Base-by-base conservation (phyloP, 305 asterid species). In the Fraxinus xanthoxyloides region DNA sequence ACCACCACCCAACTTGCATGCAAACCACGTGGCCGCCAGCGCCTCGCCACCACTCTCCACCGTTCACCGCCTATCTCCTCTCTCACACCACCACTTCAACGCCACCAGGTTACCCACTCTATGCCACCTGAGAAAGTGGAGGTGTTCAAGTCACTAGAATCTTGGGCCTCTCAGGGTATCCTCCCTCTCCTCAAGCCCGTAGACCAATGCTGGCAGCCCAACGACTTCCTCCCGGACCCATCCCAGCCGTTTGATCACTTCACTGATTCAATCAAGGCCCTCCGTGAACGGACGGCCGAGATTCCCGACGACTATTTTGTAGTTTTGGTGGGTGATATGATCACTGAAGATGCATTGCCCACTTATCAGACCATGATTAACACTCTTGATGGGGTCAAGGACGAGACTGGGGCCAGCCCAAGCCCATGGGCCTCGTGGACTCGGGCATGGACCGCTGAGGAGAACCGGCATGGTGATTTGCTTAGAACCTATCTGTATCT, bases 401-500 rank as follows among this genome's bases (percentile, higher is more conserved):
- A 90, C 61, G 86, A 87, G 72, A 88, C 90, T 1, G 90, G 84
- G 1, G 69, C 85, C 2, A 80, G 90, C 40, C 79, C 87, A 0
- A 79, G 75, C 46, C 89, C 91, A 4, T 88, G 93, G 93, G 89
- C 89, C 0, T 34, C 72, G 19, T 90, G 92, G 90, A 84, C 78
- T 31, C 76, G 91, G 76, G 89, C 85, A 6, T 90, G 92, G 93
- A 34, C 90, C 0, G 90, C 90, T 8, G 92, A 88, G 80, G 92
- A 89, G 78, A 88, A 85, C 26, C 73, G 89, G 4, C 92, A 87
- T 8, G 91, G 90, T 0, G 91, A 90, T 79, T 38, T 90, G 72
- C 88, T 88, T 15, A 65, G 77, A 75, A 87, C 82, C 0, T 88
- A 87, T 34, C 78, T 90, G 0, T 90, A 89, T 30, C 88, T 89